Percentiles rank a stretch among this genome's conserved stretches.
Conservation (phyloP, 2,329 filamentous ascomycete genomes). For the Thelonectria olida region DNA sequence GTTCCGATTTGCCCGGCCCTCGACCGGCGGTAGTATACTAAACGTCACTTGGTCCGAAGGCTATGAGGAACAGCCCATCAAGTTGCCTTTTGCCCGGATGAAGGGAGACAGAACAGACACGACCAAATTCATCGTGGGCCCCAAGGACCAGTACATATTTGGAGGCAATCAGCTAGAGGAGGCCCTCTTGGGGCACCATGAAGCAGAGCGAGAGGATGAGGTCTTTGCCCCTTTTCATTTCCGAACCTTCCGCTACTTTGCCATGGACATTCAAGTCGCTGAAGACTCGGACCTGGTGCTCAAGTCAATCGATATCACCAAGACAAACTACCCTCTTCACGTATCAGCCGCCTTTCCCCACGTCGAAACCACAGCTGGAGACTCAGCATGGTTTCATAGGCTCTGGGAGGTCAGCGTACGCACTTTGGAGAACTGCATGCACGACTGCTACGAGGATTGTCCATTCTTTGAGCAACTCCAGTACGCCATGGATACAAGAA, state of each 20-base stretch:
- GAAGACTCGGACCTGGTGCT: not conserved
- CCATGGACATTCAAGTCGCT: not conserved
- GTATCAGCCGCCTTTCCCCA: not conserved
- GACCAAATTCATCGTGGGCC: not conserved
- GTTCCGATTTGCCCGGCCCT: not conserved
- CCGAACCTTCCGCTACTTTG: constrained; percentile 8
- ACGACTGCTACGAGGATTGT: constrained; percentile 46
- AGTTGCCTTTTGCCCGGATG: not conserved
- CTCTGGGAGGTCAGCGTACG: constrained; percentile 32
- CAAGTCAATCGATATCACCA: not conserved
- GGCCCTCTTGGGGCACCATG: not conserved
- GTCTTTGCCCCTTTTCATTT: constrained; percentile 12
- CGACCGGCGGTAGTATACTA: not conserved
- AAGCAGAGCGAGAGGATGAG: not conserved
- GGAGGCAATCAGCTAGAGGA: not conserved
- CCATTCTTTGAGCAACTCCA: constrained; percentile 48
- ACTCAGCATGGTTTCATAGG: not conserved
- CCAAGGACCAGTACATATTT: constrained; percentile 3
- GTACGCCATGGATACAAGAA: constrained; percentile 43
- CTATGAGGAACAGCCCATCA: constrained; percentile 4
- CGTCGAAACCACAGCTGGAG: not conserved
- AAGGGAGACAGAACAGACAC: not conserved
- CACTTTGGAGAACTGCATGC: constrained; percentile 37
- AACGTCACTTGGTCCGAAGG: constrained; percentile 9
- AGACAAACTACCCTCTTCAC: constrained; percentile 4